Conservation (phyloP, 2,329 filamentous ascomycete genomes). For the Ophiocordyceps camponoti-leonardi region DNA sequence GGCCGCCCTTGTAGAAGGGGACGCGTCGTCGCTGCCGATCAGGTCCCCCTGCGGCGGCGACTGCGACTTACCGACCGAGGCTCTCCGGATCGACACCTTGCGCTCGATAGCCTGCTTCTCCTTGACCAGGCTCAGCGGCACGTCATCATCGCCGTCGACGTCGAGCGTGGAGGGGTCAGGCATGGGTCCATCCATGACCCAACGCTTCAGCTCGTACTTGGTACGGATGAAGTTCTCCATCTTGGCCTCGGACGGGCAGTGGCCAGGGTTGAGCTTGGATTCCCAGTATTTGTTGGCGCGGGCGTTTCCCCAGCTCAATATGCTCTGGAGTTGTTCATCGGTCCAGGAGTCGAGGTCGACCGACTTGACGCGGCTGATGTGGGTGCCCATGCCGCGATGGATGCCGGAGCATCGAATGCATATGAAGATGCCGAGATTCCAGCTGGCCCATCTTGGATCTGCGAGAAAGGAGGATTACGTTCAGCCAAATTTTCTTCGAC, state of each 20-base stretch:
- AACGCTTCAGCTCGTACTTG: conserved; percentile 96
- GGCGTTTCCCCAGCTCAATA: conserved; percentile 88
- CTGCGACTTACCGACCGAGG: conserved; percentile 28
- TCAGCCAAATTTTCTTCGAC: not conserved
- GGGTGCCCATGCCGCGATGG: conserved; percentile 95
- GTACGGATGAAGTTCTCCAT: conserved; percentile 99
- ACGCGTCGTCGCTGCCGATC: conserved; percentile 58
- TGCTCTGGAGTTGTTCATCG: conserved; percentile 88
- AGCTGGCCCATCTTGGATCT: conserved; percentile 98
- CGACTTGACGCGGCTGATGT: conserved; percentile 95
- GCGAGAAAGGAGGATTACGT: conserved; percentile 1
- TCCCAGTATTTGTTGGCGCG: conserved; percentile 99
- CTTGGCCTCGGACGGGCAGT: conserved; percentile 89
- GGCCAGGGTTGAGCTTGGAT: conserved; percentile 75
- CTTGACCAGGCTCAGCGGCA: conserved; percentile 43
- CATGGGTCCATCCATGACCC: conserved; percentile 96
- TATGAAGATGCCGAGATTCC: conserved; percentile 94
- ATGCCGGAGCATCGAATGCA: conserved; percentile 98
- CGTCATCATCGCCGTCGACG: conserved; percentile 71
- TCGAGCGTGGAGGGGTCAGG: conserved; percentile 85
- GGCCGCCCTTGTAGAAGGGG: conserved; percentile 49
- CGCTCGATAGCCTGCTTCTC: conserved; percentile 48
- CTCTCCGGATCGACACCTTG: conserved; percentile 43
- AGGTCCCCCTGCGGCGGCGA: conserved; percentile 50
- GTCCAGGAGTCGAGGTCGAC: conserved; percentile 98